phyloP scores from a whole-genome alignment of 2,329 filamentous ascomycete genomes.

The Ascochyta pisi region DNA sequence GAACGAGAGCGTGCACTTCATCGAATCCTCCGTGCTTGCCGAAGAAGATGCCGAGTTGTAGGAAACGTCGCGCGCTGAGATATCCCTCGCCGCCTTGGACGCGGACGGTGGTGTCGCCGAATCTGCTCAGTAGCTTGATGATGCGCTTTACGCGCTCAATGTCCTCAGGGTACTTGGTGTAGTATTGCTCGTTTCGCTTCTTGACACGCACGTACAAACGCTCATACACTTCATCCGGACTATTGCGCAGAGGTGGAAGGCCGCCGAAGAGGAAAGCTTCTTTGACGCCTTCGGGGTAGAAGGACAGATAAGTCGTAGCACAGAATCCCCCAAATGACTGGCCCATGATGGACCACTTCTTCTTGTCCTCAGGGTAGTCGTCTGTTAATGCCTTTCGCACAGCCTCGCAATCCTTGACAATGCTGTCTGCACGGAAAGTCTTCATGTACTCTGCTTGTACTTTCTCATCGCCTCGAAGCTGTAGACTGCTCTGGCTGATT shows the following conservation, averaged over 20 bases:
- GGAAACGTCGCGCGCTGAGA: constrained; percentile 75
- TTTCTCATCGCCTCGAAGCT: constrained; percentile 65
- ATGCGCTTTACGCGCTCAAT: constrained; percentile 71
- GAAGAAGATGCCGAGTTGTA: constrained; percentile 79
- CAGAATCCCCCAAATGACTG: constrained; percentile 95
- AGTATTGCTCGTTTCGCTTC: constrained; percentile 79
- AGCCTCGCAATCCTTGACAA: constrained; percentile 88
- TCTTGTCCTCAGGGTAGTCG: constrained; percentile 71
- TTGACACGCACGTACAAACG: constrained; percentile 72
- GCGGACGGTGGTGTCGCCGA: constrained; percentile 63
- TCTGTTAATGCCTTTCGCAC: constrained; percentile 77
- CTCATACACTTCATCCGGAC: constrained; percentile 76
- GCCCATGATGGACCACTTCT: constrained; percentile 85
- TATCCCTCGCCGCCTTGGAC: constrained; percentile 72
- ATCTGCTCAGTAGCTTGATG: constrained; percentile 66
- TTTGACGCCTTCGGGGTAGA: constrained; percentile 75
- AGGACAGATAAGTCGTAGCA: constrained; percentile 80
- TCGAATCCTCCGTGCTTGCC: constrained; percentile 68
- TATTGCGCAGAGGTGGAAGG: constrained; percentile 75
- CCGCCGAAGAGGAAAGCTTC: constrained; percentile 88
- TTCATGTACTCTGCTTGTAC: constrained; percentile 83
- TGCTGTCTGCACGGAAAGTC: constrained; percentile 86
- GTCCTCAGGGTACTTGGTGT: constrained; percentile 85
- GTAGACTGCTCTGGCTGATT: constrained; percentile 75
- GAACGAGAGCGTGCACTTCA: constrained; percentile 62